Conservation (phyloP, 192 early-diverging fungal genomes). For the Kickxella alabastrina region DNA sequence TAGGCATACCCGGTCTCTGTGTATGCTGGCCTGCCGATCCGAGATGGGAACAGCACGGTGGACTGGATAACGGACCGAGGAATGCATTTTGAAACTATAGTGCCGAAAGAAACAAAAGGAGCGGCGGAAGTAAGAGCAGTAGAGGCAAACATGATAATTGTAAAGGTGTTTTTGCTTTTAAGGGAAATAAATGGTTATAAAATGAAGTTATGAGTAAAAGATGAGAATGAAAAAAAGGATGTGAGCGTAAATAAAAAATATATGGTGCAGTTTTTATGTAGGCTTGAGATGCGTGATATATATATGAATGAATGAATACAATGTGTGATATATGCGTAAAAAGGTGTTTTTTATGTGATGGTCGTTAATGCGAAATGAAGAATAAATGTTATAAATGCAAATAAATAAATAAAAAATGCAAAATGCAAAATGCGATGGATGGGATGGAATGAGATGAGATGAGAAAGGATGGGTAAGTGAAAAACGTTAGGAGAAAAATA, state of each 20-base stretch:
- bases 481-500: background rate
- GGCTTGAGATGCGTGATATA: no score
- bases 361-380: background rate
- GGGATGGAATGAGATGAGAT: background rate
- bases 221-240: no score
- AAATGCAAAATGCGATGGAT: constrained; percentile 1
- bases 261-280: no score
- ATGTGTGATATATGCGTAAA: no score
- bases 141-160: no score
- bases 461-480: background rate
- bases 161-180: no score
- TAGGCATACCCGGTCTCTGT: no score
- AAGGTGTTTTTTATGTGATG: no score
- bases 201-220: no score
- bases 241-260: no score
- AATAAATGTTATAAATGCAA: background rate
- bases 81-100: constrained; percentile 5
- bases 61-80: background rate
- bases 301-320: no score
- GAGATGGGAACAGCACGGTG: background rate
- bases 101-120: background rate
- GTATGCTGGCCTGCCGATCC: constrained; percentile 5
- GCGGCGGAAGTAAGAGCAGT: background rate
- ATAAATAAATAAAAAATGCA: background rate
- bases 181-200: no score